Evolutionary conservation across 371 early-diverging fungal species (phyloP).

Genomic region (Blakeslea trispora): DNA sequence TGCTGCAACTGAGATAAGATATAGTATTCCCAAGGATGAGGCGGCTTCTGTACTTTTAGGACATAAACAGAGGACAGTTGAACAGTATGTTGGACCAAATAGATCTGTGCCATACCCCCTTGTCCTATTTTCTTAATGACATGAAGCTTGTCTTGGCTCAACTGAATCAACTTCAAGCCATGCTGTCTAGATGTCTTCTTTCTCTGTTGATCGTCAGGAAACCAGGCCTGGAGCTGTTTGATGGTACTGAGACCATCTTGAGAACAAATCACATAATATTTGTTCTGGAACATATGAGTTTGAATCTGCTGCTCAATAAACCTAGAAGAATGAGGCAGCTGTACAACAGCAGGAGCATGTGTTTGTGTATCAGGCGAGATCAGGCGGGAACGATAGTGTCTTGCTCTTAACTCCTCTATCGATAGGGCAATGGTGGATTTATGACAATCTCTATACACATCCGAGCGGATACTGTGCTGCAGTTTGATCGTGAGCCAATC

Average conservation of each 20-base stretch:
- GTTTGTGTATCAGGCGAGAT: not conserved
- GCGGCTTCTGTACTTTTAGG: constrained; percentile 39
- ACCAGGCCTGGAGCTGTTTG: not conserved
- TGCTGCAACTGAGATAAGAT: constrained; percentile 31
- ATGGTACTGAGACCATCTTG: not conserved
- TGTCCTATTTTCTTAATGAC: constrained; percentile 35
- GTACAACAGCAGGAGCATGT: constrained; percentile 2
- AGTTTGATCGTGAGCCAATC: constrained; percentile 19
- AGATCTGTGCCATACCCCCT: constrained; percentile 47
- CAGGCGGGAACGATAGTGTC: not conserved
- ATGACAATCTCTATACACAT: constrained; percentile 21
- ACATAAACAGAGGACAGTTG: constrained; percentile 13
- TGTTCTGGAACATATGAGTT: not conserved
- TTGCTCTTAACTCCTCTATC: constrained; percentile 34
- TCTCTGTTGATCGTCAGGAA: constrained; percentile 1
- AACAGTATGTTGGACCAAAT: constrained; percentile 16
- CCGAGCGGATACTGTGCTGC: constrained; percentile 14
- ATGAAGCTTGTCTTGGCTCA: constrained; percentile 16
- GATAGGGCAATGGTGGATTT: constrained; percentile 10
- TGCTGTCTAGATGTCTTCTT: not conserved
- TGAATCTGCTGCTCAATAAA: constrained; percentile 12
- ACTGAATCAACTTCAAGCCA: not conserved
- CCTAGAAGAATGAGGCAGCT: constrained; percentile 14
- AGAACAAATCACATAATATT: not conserved
- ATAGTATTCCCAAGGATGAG: constrained; percentile 50